Base-by-base conservation (phyloP, 163 green algal genomes). In the Prototheca wickerhamii region DNA sequence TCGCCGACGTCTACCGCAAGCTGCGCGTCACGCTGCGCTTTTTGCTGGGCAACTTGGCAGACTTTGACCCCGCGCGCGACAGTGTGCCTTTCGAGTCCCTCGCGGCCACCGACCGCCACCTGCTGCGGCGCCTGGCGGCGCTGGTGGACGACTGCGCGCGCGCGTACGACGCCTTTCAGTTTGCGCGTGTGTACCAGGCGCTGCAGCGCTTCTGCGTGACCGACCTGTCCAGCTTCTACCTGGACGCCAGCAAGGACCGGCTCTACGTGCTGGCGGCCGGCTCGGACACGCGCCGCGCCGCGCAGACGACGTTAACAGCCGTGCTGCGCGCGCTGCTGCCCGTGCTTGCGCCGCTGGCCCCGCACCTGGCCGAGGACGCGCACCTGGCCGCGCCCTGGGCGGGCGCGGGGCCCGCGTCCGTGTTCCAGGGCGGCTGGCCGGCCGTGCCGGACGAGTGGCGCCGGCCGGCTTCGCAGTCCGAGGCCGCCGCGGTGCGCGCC, bases 361-460 rank as follows among this genome's bases (percentile, higher is more conserved):
- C 94, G 0, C 94, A 99, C 77, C 87, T 97, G 84, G 91, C 92
- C 4, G 94, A 99, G 76, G 94, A 99, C 70, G 91, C 90, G 28
- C 98, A 88, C 88, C 79, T 84, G 51, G 72, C 71, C 59, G 63
- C 93, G 56, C 84, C 82, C 33, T 81, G 50, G 34, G n/a, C 50
- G 17, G 54, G 67, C 37, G 10, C 40, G 4, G 6, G 18, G 30
- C 58, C 67, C 30, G 31, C 64, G 28, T 86, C 78, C 56, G 71
- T 90, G 6, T 91, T 90, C 54, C 71, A 80, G 58, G 79, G 77
- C 0, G 86, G 86, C n/a, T 93, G 86, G 85, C 33, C 72, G 0
- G 28, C 44, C 23, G 61, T 81, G 17, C 59, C 80, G 4, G 28
- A 63, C 3, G 68, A 78, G 40, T 76, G 75, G 73, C 29, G 61